Conservation (phyloP, 352 stramenopile species). For the Globisporangium paddicum region DNA sequence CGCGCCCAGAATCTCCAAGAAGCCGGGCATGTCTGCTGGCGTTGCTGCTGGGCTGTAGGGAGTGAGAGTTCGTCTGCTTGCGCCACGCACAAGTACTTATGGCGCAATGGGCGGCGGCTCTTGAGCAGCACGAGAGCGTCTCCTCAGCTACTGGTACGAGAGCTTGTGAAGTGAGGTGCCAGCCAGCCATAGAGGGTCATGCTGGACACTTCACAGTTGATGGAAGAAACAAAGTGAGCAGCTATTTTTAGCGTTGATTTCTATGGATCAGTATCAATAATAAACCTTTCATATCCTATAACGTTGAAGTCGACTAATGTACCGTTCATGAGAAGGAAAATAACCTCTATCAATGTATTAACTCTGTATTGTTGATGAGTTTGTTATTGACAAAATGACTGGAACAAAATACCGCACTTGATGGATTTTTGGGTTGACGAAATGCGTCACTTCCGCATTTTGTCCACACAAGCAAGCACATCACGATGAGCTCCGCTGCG, state of each 20-base stretch:
- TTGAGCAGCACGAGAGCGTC: not conserved
- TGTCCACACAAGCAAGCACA: no score
- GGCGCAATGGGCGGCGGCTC: not conserved
- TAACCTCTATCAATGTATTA: no score
- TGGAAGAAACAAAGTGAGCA: not conserved
- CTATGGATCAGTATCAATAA: no score
- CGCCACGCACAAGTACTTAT: not conserved
- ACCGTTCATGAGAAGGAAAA: no score
- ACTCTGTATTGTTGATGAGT: no score
- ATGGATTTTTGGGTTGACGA: slow-evolving; percentile 4
- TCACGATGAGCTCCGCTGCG: not conserved
- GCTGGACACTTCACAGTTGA: not conserved
- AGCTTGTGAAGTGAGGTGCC: not conserved
- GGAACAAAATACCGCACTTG: no score
- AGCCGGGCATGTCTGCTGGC: slow-evolving; percentile 9
- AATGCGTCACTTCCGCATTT: not conserved
- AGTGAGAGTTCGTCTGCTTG: not conserved
- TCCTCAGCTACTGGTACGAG: not conserved
- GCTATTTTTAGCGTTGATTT: not conserved
- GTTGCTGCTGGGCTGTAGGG: not conserved
- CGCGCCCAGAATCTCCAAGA: slow-evolving; percentile 31
- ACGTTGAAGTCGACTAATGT: no score
- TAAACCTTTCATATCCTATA: no score
- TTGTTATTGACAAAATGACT: no score
- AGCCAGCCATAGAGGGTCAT: not conserved